Percentiles rank a stretch among this genome's conserved stretches.
Conservation (phyloP, 2,329 filamentous ascomycete species). For the Colletotrichum eleusines region DNA sequence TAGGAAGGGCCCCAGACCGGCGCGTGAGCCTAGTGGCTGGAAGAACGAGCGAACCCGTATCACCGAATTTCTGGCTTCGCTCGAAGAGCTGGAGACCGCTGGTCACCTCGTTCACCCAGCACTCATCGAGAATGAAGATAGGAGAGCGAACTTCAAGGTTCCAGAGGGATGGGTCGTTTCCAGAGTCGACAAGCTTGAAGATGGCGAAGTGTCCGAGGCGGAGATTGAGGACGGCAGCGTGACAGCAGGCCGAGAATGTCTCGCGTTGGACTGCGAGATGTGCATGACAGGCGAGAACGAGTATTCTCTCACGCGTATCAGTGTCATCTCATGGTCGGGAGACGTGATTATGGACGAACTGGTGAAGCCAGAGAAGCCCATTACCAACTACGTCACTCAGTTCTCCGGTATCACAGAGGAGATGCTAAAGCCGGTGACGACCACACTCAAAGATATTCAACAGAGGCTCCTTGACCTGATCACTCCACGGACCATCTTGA, state of each 20-base stretch:
- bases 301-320: slow-evolving; percentile 89
- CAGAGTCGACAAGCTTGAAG: slow-evolving; percentile 72
- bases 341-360: slow-evolving; percentile 87
- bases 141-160: slow-evolving; percentile 62
- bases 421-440: slow-evolving; percentile 86
- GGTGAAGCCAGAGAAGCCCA: slow-evolving; percentile 89
- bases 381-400: slow-evolving; percentile 90
- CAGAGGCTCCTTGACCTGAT: slow-evolving; percentile 78
- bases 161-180: slow-evolving; percentile 88
- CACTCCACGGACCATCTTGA: slow-evolving; percentile 77
- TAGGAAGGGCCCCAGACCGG: slow-evolving; percentile 69
- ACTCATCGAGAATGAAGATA: slow-evolving; percentile 71
- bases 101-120: slow-evolving; percentile 89
- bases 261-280: slow-evolving; percentile 97
- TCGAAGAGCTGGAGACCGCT: slow-evolving; percentile 82
- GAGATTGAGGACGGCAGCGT: slow-evolving; percentile 85
- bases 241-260: slow-evolving; percentile 81
- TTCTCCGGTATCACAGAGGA: slow-evolving; percentile 93
- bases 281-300: slow-evolving; percentile 85
- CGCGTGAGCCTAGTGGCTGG: slow-evolving; percentile 74
- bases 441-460: slow-evolving; percentile 87
- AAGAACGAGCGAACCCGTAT: slow-evolving; percentile 84
- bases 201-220: slow-evolving; percentile 74
- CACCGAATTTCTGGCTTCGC: slow-evolving; percentile 79
- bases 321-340: slow-evolving; percentile 87